Evolutionary conservation across 2,329 filamentous ascomycete species (phyloP).

Genomic region (Cladosporium sp.): DNA sequence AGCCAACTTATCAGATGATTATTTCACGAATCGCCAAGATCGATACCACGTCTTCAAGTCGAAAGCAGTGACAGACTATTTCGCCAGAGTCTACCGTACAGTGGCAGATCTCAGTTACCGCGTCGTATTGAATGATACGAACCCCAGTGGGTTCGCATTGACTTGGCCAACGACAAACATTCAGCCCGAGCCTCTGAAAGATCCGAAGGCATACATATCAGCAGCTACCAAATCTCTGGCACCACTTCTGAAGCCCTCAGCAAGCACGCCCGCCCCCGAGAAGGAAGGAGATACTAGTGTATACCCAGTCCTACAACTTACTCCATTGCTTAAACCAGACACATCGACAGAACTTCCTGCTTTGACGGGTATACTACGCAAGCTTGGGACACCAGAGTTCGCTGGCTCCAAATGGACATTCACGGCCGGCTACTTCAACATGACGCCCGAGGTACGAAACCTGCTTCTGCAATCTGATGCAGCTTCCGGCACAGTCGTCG

Average conservation of each 20-base stretch:
- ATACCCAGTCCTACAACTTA: constrained; percentile 84
- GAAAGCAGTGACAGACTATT: constrained; percentile 75
- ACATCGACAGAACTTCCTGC: constrained; percentile 85
- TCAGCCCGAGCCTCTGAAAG: constrained; percentile 68
- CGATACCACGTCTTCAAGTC: constrained; percentile 89
- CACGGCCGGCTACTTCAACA: constrained; percentile 98
- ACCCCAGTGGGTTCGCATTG: constrained; percentile 48
- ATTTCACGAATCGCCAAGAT: constrained; percentile 94
- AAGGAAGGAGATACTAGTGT: constrained; percentile 63
- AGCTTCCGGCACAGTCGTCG: constrained; percentile 73
- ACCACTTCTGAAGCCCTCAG: constrained; percentile 56
- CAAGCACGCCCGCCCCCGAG: constrained; percentile 14
- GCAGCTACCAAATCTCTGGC: constrained; percentile 64
- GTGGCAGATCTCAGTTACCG: constrained; percentile 78
- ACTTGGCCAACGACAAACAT: constrained; percentile 73
- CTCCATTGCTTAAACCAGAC: constrained; percentile 73
- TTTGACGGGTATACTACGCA: constrained; percentile 68
- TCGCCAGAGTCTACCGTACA: constrained; percentile 68
- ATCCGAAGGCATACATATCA: constrained; percentile 65
- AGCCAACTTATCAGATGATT: constrained; percentile 89
- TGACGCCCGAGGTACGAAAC: constrained; percentile 75
- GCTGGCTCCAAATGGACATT: constrained; percentile 82
- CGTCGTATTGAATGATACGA: constrained; percentile 58
- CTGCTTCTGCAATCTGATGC: constrained; percentile 73
- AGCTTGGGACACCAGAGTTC: constrained; percentile 60